Percentiles rank a stretch among this genome's conserved stretches.
phyloP scores from a whole-genome alignment of 306 rosid species.

The Potentilla sterilis region DNA sequence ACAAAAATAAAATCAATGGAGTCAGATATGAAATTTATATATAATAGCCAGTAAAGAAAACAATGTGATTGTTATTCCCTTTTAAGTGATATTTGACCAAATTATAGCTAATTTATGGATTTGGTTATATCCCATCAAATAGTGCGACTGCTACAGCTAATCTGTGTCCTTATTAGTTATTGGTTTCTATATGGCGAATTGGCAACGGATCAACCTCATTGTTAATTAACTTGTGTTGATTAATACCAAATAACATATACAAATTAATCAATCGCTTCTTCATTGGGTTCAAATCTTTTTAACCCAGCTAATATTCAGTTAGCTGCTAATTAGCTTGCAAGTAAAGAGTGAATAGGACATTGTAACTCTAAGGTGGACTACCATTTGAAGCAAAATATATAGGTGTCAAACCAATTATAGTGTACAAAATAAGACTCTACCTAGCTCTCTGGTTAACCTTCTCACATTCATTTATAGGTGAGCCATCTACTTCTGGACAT shows the following conservation, averaged over 20 bases:
- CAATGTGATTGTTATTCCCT: neutral
- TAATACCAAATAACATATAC: neutral
- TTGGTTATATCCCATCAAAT: constrained; percentile 4
- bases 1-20: neutral
- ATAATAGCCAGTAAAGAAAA: neutral
- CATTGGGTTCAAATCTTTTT: neutral
- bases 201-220: neutral
- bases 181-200: neutral
- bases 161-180: neutral
- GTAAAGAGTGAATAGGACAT: constrained; percentile 13
- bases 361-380: constrained; percentile 9
- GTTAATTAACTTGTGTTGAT: neutral
- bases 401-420: neutral
- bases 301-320: neutral
- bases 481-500: constrained; percentile 34
- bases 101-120: neutral
- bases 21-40: neutral
- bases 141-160: neutral
- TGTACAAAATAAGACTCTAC: neutral
- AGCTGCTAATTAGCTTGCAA: neutral
- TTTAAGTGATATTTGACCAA: constrained; percentile 4
- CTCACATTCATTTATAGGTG: constrained; percentile 14
- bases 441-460: neutral
- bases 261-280: neutral
- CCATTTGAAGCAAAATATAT: neutral